These are phyloP conservation scores for Acorus gramineus DNA, from an alignment of 106 monocot species.

Conservation along the genomic window DNA sequence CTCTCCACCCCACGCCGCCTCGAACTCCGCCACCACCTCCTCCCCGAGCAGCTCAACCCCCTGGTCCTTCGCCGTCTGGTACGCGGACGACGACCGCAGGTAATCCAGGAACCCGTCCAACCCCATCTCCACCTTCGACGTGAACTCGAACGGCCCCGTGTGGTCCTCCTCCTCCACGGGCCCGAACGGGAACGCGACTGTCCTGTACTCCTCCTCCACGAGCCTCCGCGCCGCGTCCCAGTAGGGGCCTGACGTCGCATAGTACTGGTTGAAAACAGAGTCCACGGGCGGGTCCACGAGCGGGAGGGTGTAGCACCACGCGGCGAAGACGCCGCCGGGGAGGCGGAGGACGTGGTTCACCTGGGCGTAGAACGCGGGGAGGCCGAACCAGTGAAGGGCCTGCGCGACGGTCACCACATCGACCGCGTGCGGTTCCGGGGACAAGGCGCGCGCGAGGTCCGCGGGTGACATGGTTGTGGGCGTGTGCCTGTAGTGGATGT, in stretches of 20 bases:
- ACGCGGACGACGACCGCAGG: slow-evolving; percentile 72
- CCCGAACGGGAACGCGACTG: slow-evolving; percentile 60
- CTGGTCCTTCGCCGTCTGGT: slow-evolving; percentile 52
- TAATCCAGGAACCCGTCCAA: slow-evolving; percentile 32
- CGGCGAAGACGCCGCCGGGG: slow-evolving; percentile 56
- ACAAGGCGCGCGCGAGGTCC: slow-evolving; percentile 25
- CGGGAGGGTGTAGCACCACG: slow-evolving; percentile 57
- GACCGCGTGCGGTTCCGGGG: slow-evolving; percentile 21
- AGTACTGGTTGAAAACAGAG: slow-evolving; percentile 20
- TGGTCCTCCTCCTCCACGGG: slow-evolving; percentile 44
- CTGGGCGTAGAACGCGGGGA: slow-evolving; percentile 46
- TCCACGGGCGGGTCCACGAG: slow-evolving; percentile 41
- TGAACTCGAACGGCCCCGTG: slow-evolving; percentile 68
- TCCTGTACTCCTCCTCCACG: slow-evolving; percentile 42
- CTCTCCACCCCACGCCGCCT: slow-evolving; percentile 46
- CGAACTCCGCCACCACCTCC: slow-evolving; percentile 33
- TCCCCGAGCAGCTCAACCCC: slow-evolving; percentile 63
- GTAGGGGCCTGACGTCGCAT: slow-evolving; percentile 22
- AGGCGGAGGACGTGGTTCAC: slow-evolving; percentile 28
- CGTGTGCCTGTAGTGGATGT: slow-evolving; percentile 52
- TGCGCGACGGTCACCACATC: slow-evolving; percentile 76
- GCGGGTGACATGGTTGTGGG: slow-evolving; percentile 15
- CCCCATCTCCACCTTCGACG: slow-evolving; percentile 29
- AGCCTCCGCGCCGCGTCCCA: slow-evolving; percentile 31
- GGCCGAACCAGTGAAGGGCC: slow-evolving; percentile 85